Evolutionary conservation across 2,329 filamentous ascomycete genomes (phyloP).

Genomic region (Sphaerulina vaccinii): DNA sequence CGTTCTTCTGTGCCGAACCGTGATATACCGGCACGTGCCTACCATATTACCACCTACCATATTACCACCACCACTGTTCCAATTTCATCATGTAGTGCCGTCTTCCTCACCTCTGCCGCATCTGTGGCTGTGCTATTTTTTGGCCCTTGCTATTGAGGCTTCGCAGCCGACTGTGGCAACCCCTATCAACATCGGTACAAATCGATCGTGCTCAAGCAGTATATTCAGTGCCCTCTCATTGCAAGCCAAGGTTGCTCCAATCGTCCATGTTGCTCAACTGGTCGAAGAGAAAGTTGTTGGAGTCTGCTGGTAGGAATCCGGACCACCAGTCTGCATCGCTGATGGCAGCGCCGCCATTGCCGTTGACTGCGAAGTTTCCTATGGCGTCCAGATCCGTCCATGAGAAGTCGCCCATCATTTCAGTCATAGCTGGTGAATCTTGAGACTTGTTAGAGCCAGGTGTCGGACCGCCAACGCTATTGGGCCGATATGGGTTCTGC

Average conservation of each 20-base stretch:
- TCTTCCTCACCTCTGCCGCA: too few species aligned
- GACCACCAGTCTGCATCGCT: constrained; percentile 40
- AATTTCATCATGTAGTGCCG: neutral
- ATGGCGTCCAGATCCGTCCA: constrained; percentile 51
- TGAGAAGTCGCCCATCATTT: constrained; percentile 50
- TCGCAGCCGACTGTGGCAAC: too few species aligned
- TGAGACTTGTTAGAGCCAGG: constrained; percentile 32
- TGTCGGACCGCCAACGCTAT: constrained; percentile 39
- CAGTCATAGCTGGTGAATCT: constrained; percentile 44
- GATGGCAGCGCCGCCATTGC: constrained; percentile 34
- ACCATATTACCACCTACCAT: neutral
- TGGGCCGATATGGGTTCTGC: constrained; percentile 43
- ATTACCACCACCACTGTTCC: neutral
- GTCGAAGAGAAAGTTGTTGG: constrained; percentile 37
- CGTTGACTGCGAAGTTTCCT: constrained; percentile 50
- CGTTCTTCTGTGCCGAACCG: neutral
- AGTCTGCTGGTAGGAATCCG: constrained; percentile 39
- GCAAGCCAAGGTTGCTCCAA: constrained; percentile 33
- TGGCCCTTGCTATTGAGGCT: too few species aligned
- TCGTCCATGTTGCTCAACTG: constrained; percentile 35
- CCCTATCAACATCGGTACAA: too few species aligned
- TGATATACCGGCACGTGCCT: neutral
- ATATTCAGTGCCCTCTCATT: constrained; percentile 15
- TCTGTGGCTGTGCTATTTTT: too few species aligned
- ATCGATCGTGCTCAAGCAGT: too few species aligned